A percentile compares a stretch with the other conserved stretches of the same genome.
Conservation (phyloP, 2,329 filamentous ascomycete species). For the Cryphonectria radicalis region DNA sequence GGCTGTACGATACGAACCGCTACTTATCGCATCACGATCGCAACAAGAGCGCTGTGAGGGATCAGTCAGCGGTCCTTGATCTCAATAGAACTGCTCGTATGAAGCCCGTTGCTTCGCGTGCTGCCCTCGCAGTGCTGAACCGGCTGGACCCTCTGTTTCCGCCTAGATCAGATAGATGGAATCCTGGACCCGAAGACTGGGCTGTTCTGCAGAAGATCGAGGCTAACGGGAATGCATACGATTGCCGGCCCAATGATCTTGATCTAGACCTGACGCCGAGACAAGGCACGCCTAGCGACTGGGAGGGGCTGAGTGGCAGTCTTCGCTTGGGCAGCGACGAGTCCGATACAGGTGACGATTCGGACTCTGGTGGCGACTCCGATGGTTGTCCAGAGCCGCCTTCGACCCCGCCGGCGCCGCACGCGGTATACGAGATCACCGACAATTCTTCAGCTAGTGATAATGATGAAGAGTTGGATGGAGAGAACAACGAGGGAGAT, state of each 20-base stretch:
- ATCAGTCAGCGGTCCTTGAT: conserved; percentile 1
- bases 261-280: background rate
- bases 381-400: background rate
- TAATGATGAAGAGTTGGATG: background rate
- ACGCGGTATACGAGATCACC: background rate
- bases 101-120: background rate
- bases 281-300: background rate
- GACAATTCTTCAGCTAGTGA: background rate
- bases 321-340: background rate
- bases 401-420: background rate
- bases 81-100: conserved; percentile 9
- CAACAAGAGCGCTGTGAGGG: background rate
- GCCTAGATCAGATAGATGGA: background rate
- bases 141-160: conserved; percentile 1
- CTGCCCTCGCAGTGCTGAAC: background rate
- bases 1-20: background rate
- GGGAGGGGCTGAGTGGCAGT: background rate
- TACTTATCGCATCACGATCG: background rate
- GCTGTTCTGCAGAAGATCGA: background rate
- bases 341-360: background rate
- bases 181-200: background rate
- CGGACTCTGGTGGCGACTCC: background rate
- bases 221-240: background rate
- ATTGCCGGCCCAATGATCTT: conserved; percentile 4
- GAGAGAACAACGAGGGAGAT: background rate